Conservation (phyloP, 2,329 filamentous ascomycete genomes). For the Phoma herbarum region DNA sequence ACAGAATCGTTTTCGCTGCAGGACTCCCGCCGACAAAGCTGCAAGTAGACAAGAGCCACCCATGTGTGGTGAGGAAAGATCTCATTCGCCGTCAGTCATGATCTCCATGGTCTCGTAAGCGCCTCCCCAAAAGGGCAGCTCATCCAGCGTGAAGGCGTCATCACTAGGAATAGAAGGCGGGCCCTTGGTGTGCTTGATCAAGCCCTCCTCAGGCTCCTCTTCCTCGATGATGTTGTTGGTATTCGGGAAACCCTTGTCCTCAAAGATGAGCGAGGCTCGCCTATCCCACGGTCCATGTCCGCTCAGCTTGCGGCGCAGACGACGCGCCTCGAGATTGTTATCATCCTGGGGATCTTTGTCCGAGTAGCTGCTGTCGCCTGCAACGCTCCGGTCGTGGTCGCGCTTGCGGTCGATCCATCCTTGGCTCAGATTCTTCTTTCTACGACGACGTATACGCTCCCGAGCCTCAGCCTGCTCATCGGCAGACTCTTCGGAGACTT, state of each 20-base stretch:
- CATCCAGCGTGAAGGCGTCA: constrained; percentile 50
- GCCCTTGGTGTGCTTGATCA: constrained; percentile 41
- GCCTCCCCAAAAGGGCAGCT: constrained; percentile 50
- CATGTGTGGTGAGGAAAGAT: neutral
- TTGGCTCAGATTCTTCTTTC: constrained; percentile 55
- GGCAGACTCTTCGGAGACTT: constrained; percentile 46
- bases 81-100: constrained; percentile 37
- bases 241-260: constrained; percentile 51
- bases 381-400: constrained; percentile 56
- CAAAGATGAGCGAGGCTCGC: constrained; percentile 50
- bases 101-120: constrained; percentile 38
- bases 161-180: constrained; percentile 51
- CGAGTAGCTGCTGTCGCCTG: constrained; percentile 55
- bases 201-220: constrained; percentile 48
- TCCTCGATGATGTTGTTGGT: constrained; percentile 50
- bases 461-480: constrained; percentile 42
- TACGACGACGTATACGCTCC: constrained; percentile 41
- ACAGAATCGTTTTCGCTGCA: neutral
- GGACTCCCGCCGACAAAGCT: neutral
- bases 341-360: constrained; percentile 55
- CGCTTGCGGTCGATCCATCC: constrained; percentile 53
- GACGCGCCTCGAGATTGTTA: constrained; percentile 49
- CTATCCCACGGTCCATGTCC: constrained; percentile 49
- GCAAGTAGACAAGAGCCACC: neutral
- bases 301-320: constrained; percentile 54